phyloP scores from a whole-genome alignment of 2,329 filamentous ascomycete genomes.

The Orbilia blumenaviensis region DNA sequence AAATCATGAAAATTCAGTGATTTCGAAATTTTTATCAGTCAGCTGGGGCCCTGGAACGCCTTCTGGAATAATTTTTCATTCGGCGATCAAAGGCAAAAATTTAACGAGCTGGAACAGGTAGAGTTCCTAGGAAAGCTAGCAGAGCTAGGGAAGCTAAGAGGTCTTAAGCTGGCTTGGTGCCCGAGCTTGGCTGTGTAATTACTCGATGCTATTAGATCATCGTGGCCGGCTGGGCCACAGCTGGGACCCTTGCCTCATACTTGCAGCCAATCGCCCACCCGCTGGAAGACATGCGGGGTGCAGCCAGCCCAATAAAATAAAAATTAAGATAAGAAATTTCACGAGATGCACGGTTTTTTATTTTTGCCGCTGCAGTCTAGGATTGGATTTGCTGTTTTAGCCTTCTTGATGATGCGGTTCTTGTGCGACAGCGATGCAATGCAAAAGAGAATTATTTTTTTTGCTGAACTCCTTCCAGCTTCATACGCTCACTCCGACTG shows the following conservation, averaged over 20 bases:
- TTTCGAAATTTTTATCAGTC: slow-evolving; percentile 19
- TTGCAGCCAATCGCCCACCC: slow-evolving; percentile 4
- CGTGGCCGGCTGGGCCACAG: slow-evolving; percentile 8
- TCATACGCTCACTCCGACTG: neutral
- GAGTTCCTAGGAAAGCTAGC: slow-evolving; percentile 28
- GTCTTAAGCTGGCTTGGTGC: slow-evolving; percentile 27
- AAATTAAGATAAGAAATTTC: neutral
- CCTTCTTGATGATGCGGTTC: neutral
- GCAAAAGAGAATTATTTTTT: neutral
- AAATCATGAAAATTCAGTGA: slow-evolving; percentile 16
- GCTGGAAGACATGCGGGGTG: slow-evolving; percentile 1
- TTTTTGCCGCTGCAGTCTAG: no score
- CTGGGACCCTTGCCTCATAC: slow-evolving; percentile 14
- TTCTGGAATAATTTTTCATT: slow-evolving; percentile 43
- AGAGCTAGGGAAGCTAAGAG: slow-evolving; percentile 7
- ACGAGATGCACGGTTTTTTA: no score
- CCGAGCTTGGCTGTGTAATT: slow-evolving; percentile 44
- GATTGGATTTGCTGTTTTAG: neutral
- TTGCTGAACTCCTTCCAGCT: neutral
- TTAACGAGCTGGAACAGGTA: slow-evolving; percentile 13
- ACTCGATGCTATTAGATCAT: slow-evolving; percentile 48
- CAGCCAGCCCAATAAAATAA: neutral
- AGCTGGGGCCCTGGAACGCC: slow-evolving; percentile 7
- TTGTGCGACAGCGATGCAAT: neutral
- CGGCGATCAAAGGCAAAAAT: slow-evolving; percentile 35